phyloP scores from a whole-genome alignment of 768 basidiomycete genomes.

The Gelatoporia subvermispora region DNA sequence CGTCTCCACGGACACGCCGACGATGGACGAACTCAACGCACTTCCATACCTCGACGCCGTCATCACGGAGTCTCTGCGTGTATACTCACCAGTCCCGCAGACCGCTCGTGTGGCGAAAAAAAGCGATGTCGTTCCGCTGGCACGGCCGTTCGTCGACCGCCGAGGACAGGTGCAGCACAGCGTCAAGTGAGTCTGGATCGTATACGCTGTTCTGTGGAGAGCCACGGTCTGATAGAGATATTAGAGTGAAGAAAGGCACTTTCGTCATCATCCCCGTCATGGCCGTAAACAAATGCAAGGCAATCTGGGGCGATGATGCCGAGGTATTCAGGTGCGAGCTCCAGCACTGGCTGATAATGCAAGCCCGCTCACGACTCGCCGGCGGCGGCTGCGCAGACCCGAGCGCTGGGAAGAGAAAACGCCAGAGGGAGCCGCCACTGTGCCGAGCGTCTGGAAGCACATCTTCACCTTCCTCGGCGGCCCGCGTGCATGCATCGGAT shows the following conservation, averaged over 20 bases:
- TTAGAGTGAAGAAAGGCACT: slow-evolving; percentile 17
- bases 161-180: slow-evolving; percentile 10
- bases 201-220: no score
- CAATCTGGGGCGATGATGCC: slow-evolving; percentile 61
- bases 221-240: no score
- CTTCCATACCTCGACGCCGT: slow-evolving; percentile 67
- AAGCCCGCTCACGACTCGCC: neutral
- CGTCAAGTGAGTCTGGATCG: slow-evolving; percentile 34
- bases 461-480: slow-evolving; percentile 61
- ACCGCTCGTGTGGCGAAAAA: slow-evolving; percentile 41
- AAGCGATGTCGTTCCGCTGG: slow-evolving; percentile 51
- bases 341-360: no score
- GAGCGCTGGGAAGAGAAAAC: slow-evolving; percentile 51
- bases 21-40: slow-evolving; percentile 63
- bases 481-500: slow-evolving; percentile 62
- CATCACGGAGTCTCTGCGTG: slow-evolving; percentile 53
- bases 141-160: slow-evolving; percentile 21
- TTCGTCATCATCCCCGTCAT: slow-evolving; percentile 44
- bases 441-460: slow-evolving; percentile 62
- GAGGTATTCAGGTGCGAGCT: slow-evolving; percentile 45
- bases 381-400: slow-evolving; percentile 36
- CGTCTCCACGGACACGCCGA: slow-evolving; percentile 41
- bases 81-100: slow-evolving; percentile 46
- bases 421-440: slow-evolving; percentile 36
- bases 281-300: slow-evolving; percentile 45